Evolutionary conservation across 306 rosid genomes (phyloP).

Genomic region (Luffa aegyptiaca): DNA sequence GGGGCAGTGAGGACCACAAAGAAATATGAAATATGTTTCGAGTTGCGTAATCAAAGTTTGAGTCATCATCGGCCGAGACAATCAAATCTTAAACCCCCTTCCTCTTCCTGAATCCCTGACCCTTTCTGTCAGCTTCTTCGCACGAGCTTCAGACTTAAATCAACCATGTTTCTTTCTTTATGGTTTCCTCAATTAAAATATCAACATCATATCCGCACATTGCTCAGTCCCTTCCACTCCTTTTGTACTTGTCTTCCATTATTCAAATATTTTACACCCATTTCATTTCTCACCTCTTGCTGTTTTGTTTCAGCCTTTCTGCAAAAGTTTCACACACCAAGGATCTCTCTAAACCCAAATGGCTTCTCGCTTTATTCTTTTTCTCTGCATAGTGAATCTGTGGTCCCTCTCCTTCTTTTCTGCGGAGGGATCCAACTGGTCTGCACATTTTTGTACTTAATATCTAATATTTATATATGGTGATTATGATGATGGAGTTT

Average conservation of each 20-base stretch:
- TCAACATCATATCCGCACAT: conserved; percentile 28
- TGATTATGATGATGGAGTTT: not conserved
- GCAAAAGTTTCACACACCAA: conserved; percentile 22
- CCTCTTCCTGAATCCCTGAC: not conserved
- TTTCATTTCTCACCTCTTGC: not conserved
- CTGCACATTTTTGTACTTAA: not conserved
- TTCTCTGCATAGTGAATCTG: not conserved
- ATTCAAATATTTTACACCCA: conserved; percentile 6
- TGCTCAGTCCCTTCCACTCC: conserved; percentile 24
- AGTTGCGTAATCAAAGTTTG: not conserved
- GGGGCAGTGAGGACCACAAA: not conserved
- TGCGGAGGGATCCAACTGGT: not conserved
- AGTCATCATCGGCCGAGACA: not conserved
- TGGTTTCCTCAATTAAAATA: not conserved
- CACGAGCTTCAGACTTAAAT: not conserved
- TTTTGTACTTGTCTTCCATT: conserved; percentile 34
- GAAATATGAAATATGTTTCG: not conserved
- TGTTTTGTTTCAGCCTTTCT: conserved; percentile 17
- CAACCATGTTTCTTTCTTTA: too few relatives aligned
- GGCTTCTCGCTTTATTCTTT: too few relatives aligned
- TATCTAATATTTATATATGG: not conserved
- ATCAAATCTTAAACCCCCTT: not conserved
- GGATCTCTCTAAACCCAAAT: not conserved
- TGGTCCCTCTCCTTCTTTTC: conserved; percentile 13
- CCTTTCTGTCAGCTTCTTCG: not conserved